Base-by-base conservation (phyloP, 208 protist genomes). In the Wallacemonas sp. region DNA sequence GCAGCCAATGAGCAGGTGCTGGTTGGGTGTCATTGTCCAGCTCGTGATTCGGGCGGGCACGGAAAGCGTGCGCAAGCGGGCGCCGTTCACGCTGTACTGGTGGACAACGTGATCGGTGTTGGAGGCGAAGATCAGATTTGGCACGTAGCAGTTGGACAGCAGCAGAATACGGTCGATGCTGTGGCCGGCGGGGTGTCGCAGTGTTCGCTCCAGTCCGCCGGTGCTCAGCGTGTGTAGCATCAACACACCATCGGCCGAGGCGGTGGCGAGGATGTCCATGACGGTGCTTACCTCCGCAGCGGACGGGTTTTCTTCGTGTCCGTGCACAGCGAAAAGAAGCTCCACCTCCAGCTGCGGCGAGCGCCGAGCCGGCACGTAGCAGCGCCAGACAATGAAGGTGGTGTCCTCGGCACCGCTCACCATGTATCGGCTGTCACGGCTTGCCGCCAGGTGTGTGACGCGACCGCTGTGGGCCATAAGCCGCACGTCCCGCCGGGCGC, bases 391-490 rank as follows among this genome's bases (percentile, higher is more conserved):
- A 57, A 91, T 80, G 64, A 95, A 95, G 10, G 91, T 97, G 0
- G 93, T 96, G 69, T 97, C 93, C 80, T 92, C 81, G 9, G 84
- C 72, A 5, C 91, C 91, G 5, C 81, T 95, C 24, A 96, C 87
- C 46, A 97, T 62, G 72, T 86, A 92, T 42, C 70, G 71, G 48
- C 84, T 89, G 66, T 95, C 89, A 12, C 61, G 54, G 44, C 79
- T 93, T 41, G 76, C 68, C 6, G 82, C 78, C 9, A 96, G 71
- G 22, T 79, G 74, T 30, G 79, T 66, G 26, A 97, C 87, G 17
- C 81, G 85, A 17, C 81, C 89, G 57, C 78, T 75, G 63, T 97
- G 93, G 0, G 78, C 86, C 36, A 76, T 73, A 45, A 97, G 71
- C 1, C 80, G 79, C 32, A 90, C 67, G 24, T 93, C 85, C 34